Evolutionary conservation across 257 asterid genomes (phyloP).

Genomic region (Euphrasia confusa): DNA sequence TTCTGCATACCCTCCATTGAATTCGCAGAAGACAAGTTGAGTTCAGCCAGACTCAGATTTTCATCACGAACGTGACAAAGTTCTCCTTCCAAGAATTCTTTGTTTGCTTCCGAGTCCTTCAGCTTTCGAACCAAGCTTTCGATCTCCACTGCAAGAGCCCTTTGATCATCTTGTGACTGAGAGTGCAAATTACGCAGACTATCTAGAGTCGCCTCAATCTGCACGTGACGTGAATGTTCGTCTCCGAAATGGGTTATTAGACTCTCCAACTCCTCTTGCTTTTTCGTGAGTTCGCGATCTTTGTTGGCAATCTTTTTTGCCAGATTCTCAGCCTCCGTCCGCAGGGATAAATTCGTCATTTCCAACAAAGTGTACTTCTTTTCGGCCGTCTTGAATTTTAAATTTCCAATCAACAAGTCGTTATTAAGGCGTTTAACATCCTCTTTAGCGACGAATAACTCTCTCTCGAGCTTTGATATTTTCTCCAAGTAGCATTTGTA

Average conservation of each 20-base stretch:
- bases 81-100: conserved; percentile 54
- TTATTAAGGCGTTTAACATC: conserved; percentile 59
- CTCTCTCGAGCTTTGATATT: conserved; percentile 67
- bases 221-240: conserved; percentile 49
- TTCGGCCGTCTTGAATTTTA: conserved; percentile 54
- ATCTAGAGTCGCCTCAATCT: conserved; percentile 63
- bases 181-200: conserved; percentile 55
- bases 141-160: conserved; percentile 53
- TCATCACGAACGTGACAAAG: conserved; percentile 49
- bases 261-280: conserved; percentile 75
- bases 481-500: conserved; percentile 74
- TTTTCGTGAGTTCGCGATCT: conserved; percentile 67
- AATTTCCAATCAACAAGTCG: conserved; percentile 41
- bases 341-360: conserved; percentile 59
- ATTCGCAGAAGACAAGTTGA: conserved; percentile 44
- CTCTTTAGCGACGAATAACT: conserved; percentile 43
- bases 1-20: conserved; percentile 51
- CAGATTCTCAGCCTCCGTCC: conserved; percentile 66
- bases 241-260: conserved; percentile 49
- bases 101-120: conserved; percentile 58
- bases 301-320: conserved; percentile 56
- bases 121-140: conserved; percentile 51
- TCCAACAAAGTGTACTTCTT: conserved; percentile 58
- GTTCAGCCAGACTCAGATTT: conserved; percentile 48
- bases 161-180: conserved; percentile 67